Conservation (phyloP, 2,329 filamentous ascomycete genomes). For the Tolypocladium ophioglossoides region DNA sequence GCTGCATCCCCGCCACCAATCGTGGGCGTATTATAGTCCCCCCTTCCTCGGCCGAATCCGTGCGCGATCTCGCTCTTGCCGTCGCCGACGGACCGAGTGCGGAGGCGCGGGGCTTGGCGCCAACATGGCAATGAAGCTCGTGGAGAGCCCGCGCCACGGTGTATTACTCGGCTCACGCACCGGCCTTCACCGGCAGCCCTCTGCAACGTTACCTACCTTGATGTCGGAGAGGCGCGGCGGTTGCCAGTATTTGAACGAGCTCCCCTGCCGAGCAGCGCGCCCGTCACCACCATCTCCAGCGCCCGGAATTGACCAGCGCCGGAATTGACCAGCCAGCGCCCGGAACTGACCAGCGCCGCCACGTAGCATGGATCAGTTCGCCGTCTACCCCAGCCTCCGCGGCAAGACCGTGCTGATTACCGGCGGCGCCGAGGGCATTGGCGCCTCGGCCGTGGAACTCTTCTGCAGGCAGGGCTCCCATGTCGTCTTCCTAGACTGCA, state of each 20-base stretch:
- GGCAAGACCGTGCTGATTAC: conserved; percentile 31
- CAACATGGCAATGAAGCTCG: not conserved
- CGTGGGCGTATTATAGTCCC: no score
- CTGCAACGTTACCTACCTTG: not conserved
- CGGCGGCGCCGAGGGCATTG: conserved; percentile 36
- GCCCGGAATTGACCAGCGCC: not conserved
- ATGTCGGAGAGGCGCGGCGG: not conserved
- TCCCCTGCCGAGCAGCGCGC: not conserved
- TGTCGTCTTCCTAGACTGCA: conserved; percentile 33
- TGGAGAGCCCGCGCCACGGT: no score
- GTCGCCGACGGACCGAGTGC: not conserved
- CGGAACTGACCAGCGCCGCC: no score
- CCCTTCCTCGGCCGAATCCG: no score
- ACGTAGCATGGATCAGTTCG: conserved; percentile 12
- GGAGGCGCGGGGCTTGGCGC: not conserved
- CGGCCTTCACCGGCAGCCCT: not conserved
- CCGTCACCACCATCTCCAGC: not conserved
- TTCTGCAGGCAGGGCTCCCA: conserved; percentile 33
- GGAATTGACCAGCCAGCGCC: no score
- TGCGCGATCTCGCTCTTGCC: no score
- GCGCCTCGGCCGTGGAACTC: conserved; percentile 30
- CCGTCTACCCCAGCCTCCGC: conserved; percentile 30
- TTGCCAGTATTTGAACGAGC: not conserved
- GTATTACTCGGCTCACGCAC: no score
- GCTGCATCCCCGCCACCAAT: no score